phyloP scores from a whole-genome alignment of 805 yeast genomes.

The Ogataea trehaloabstinens region DNA sequence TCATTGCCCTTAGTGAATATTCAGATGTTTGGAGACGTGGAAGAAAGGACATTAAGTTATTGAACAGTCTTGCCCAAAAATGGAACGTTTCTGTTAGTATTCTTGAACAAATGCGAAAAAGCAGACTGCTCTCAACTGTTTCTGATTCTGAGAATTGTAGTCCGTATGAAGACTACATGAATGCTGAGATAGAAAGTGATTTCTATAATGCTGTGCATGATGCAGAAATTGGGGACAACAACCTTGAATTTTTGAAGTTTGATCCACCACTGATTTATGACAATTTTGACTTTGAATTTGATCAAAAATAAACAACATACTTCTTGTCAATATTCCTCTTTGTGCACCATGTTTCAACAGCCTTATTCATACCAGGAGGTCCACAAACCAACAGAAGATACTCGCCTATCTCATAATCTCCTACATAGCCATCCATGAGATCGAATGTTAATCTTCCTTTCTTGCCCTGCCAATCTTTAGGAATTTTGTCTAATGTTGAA shows the following conservation, averaged over 20 bases:
- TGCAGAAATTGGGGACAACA: not conserved
- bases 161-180: conserved; percentile 2
- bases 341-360: conserved; percentile 15
- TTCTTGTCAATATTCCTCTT: conserved; percentile 11
- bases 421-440: conserved; percentile 34
- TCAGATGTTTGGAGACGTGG: conserved; percentile 32
- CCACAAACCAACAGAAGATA: conserved; percentile 48
- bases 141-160: not conserved
- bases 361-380: conserved; percentile 41
- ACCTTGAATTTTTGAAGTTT: conserved; percentile 1
- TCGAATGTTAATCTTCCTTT: conserved; percentile 41
- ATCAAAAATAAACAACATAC: conserved; percentile 22
- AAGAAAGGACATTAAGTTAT: conserved; percentile 27
- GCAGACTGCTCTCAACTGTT: not conserved
- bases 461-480: conserved; percentile 36
- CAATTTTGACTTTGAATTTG: conserved; percentile 6
- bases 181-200: conserved; percentile 4
- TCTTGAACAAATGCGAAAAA: not conserved
- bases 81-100: conserved; percentile 23
- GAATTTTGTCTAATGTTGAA: conserved; percentile 11
- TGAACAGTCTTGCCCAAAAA: conserved; percentile 23
- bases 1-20: conserved; percentile 23
- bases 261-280: conserved; percentile 5
- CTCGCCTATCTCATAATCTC: conserved; percentile 17
- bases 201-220: conserved; percentile 1